Percentiles rank a stretch among this genome's conserved stretches.
These are phyloP conservation scores for Candida frijolesensis DNA, from an alignment of 1,139 yeast genomes.

Conservation along the genomic window DNA sequence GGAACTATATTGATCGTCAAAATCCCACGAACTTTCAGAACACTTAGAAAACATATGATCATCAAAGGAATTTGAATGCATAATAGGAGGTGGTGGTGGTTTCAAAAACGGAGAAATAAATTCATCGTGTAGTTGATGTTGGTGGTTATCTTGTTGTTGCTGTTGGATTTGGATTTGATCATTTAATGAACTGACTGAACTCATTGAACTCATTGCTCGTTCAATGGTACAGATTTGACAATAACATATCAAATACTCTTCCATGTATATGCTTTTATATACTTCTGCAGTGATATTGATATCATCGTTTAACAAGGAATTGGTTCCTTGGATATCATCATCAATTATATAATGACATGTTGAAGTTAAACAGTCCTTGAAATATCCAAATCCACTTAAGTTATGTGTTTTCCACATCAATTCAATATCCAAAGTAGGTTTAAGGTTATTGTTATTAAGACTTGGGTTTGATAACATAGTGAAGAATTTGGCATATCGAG, in stretches of 20 bases:
- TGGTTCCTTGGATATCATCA: slow-evolving; percentile 19
- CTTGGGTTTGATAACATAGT: slow-evolving; percentile 9
- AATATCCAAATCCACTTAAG: slow-evolving; percentile 27
- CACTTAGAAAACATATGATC: background rate
- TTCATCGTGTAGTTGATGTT: background rate
- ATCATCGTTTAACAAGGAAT: slow-evolving; percentile 10
- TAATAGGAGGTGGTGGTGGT: background rate
- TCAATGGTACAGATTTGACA: slow-evolving; percentile 18
- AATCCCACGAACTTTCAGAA: background rate
- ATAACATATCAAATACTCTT: slow-evolving; percentile 19
- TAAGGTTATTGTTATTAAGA: slow-evolving; percentile 16
- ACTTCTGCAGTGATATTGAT: slow-evolving; percentile 18
- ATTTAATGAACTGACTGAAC: background rate
- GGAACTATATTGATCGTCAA: slow-evolving; percentile 1
- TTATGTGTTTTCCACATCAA: slow-evolving; percentile 45
- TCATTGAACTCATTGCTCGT: slow-evolving; percentile 7
- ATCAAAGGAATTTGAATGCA: background rate
- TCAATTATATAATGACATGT: slow-evolving; percentile 15
- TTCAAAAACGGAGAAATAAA: background rate
- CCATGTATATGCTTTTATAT: slow-evolving; percentile 14
- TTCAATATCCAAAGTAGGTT: slow-evolving; percentile 43
- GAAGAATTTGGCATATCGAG: slow-evolving; percentile 31
- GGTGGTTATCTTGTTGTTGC: background rate
- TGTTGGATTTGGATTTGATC: background rate
- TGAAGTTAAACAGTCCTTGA: slow-evolving; percentile 19